Conservation (phyloP, 1,284 basidiomycete genomes). For the Calocybe gambosa region DNA sequence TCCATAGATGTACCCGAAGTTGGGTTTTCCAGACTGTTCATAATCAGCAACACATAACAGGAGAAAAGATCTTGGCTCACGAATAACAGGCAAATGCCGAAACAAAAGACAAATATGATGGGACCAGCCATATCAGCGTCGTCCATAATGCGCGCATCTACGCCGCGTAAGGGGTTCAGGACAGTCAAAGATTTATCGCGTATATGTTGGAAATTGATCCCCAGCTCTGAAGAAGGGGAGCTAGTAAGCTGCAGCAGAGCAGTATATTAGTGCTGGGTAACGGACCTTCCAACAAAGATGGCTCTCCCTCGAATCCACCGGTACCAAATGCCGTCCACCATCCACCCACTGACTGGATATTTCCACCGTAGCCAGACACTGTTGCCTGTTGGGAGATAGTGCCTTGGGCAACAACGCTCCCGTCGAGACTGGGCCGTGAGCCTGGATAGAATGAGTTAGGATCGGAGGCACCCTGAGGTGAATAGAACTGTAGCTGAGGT, state of each 20-base stretch:
- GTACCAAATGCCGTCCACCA: conserved; percentile 98
- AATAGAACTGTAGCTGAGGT: conserved; percentile 70
- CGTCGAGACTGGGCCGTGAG: conserved; percentile 68
- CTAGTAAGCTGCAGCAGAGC: not conserved
- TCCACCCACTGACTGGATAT: conserved; percentile 62
- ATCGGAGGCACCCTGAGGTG: conserved; percentile 41
- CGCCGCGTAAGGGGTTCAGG: conserved; percentile 82
- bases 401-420: conserved; percentile 55
- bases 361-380: conserved; percentile 55
- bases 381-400: conserved; percentile 41
- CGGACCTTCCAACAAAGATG: conserved; percentile 85
- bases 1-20: conserved; percentile 99
- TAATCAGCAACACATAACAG: conserved; percentile 5
- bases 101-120: conserved; percentile 90
- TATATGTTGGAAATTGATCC: conserved; percentile 97
- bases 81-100: conserved; percentile 86
- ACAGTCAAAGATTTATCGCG: conserved; percentile 92
- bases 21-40: conserved; percentile 89
- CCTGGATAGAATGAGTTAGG: conserved; percentile 58
- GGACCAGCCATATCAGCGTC: conserved; percentile 98
- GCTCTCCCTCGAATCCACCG: conserved; percentile 92
- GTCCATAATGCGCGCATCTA: conserved; percentile 98
- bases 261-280: not conserved
- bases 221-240: conserved; percentile 68
- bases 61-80: conserved; percentile 43